Evolutionary conservation across 1,139 yeast species (phyloP), one percentile per base, ranked within the genome.

Genomic region (Hyphopichia buzzinii): DNA sequence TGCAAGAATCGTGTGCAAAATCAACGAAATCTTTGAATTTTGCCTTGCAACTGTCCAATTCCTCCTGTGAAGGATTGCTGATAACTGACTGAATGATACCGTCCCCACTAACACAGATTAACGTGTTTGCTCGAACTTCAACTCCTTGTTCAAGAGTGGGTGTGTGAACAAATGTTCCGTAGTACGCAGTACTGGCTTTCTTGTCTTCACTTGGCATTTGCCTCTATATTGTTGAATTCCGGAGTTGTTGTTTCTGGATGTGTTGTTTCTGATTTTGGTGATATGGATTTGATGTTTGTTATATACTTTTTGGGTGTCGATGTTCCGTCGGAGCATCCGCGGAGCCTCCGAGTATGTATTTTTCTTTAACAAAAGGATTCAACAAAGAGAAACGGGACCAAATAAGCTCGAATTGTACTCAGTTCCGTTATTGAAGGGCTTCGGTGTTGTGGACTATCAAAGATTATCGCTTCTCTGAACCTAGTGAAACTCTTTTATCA

Each of bases 151-250:
- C 39, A 12, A 33, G 25, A 4, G 34, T 21, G 4, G 73, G 73
- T 1, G 69, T 58, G 39, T 67, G 69, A 13, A 67, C 49, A 39
- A 67, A 62, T 2, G 72, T 67, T 1, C 72, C 74, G 8, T 14
- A 19, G 37, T 55, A 55, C 8, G 23, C 23, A 10, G 23, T 19
- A 19, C 23, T 10, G 8, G 23, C 10, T 10, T 7, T 19, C 8
- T 19, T 19, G 23, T 19, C 10, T 19, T 6, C 10, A 19, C 23
- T 10, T 19, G 23, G 23, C 23, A 19, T 19, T 19, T 19, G 23
- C 23, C 23, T 19, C 10, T 19, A 19, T 19, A 19, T 19, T 7
- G 23, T 19, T 19, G 6, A 10, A 6, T 19, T 6, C 23, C 10
- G 23, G 23, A 7, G 10, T 19, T 19, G 6, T 19, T 10, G 23